Evolutionary conservation across 2,329 filamentous ascomycete genomes (phyloP).

Genomic region (Pseudonectria foliicola): DNA sequence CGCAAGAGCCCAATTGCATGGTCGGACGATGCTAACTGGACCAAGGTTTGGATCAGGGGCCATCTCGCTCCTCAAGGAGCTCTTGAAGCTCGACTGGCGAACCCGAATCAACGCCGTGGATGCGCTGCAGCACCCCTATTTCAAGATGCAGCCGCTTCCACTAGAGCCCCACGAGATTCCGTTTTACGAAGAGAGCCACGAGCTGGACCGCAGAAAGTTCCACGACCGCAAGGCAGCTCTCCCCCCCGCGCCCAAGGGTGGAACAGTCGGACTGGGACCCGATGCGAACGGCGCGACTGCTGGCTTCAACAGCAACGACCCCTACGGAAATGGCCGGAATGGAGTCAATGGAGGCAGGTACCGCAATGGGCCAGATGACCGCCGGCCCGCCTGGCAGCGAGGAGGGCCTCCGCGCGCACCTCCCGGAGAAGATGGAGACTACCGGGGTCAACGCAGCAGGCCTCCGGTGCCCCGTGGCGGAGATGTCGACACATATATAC

Average conservation of each 20-base stretch:
- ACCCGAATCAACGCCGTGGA: conserved; percentile 88
- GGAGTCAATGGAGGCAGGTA: conserved; percentile 42
- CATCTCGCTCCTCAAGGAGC: conserved; percentile 70
- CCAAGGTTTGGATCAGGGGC: conserved; percentile 60
- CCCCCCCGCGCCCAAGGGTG: conserved; percentile 86
- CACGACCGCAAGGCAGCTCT: conserved; percentile 77
- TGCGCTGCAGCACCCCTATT: conserved; percentile 87
- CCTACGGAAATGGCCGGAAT: conserved; percentile 39
- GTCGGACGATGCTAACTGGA: conserved; percentile 11
- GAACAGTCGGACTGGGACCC: conserved; percentile 73
- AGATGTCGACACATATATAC: conserved; percentile 45
- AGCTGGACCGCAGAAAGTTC: conserved; percentile 88
- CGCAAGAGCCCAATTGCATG: not conserved
- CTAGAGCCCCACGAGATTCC: conserved; percentile 83
- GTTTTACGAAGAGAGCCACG: conserved; percentile 87
- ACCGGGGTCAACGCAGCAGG: conserved; percentile 32
- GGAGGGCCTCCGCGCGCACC: conserved; percentile 41
- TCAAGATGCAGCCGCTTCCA: conserved; percentile 70
- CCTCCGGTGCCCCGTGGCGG: conserved; percentile 22
- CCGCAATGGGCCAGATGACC: conserved; percentile 35
- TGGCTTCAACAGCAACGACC: conserved; percentile 45
- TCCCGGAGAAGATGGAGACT: conserved; percentile 29
- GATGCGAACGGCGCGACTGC: conserved; percentile 40
- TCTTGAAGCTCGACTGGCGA: conserved; percentile 84
- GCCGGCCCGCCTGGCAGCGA: conserved; percentile 48